These are phyloP conservation scores for Ogataea populi-albae DNA, from an alignment of 805 yeast species.

Conservation along the genomic window DNA sequence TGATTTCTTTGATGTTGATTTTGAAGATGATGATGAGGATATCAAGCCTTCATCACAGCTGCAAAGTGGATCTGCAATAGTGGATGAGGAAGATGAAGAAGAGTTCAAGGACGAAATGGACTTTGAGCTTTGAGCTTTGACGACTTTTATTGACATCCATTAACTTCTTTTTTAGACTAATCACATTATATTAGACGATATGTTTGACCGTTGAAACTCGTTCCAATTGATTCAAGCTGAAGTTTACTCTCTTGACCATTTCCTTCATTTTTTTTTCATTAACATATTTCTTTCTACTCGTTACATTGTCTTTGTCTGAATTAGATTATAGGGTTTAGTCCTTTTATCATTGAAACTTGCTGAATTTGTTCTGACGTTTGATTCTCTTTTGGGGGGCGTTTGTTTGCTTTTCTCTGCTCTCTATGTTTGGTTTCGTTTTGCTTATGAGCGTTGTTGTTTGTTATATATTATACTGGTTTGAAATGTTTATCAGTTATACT, in stretches of 20 bases:
- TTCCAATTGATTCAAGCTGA: too few relatives aligned
- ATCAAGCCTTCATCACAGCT: constrained; percentile 6
- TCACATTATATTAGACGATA: constrained; percentile 2
- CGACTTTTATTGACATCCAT: background rate
- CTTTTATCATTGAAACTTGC: too few relatives aligned
- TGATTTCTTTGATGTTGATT: constrained; percentile 94
- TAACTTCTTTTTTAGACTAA: background rate
- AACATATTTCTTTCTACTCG: constrained; percentile 4
- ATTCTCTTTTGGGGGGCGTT: too few relatives aligned
- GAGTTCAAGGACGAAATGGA: constrained; percentile 37
- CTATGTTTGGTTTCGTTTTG: too few relatives aligned
- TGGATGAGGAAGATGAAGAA: constrained; percentile 36
- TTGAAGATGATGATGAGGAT: constrained; percentile 86
- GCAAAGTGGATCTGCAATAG: constrained; percentile 33
- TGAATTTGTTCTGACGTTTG: too few relatives aligned
- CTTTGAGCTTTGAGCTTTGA: constrained; percentile 29
- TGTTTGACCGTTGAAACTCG: too few relatives aligned
- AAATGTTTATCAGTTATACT: too few relatives aligned
- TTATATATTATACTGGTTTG: too few relatives aligned
- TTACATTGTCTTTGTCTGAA: too few relatives aligned
- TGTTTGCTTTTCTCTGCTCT: too few relatives aligned
- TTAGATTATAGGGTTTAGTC: too few relatives aligned
- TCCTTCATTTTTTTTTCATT: constrained; percentile 2
- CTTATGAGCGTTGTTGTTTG: too few relatives aligned
- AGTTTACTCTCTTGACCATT: background rate